Base-by-base conservation (phyloP, 208 protist genomes). In the Trypanosoma lewisi region DNA sequence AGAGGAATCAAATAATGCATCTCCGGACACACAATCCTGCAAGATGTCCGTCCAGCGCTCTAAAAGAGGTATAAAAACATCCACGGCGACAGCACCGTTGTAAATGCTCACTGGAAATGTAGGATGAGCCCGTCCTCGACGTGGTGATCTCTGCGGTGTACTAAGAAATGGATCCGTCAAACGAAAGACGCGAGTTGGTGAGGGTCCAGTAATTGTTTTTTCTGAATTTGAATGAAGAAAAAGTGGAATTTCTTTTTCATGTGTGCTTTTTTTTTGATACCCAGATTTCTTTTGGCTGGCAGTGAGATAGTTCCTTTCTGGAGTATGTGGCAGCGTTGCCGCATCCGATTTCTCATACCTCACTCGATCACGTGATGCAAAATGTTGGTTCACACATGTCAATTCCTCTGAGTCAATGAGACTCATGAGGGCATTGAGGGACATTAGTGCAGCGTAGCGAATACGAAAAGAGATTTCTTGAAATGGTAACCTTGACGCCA, bases 41-140 rank as follows among this genome's bases (percentile, higher is more conserved):
- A 73, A 50, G 11, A 73, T 47, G 17, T 17, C 8, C 21, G 52
- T 63, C 67, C 67, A 73, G 12, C 60, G 58, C 25, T 73, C 60
- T 16, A 73, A 30, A 23, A 73, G 52, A 16, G 67, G 60, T 11
- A 23, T 12, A 5, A 66, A 50, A 23, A 73, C 60, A 63, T 73
- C 52, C 33, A 67, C 25, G 2, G 57, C 53, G 39, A 73, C 67
- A 45, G 60, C 60, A 17, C 55, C 33, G 44, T 73, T 73, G 19
- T 62, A 61, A 14, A 73, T 33, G 47, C 67, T 73, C 9, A 73
- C 16, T 23, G 59, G 67, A 23, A 52, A 19, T 31, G 41, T 54
- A 42, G 36, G 53, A 2, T 16, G n/a, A 34, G 42, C 21, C 19
- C 33, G 23, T 27, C 17, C 41, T 36, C n/a, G 2, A 14, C 21